Conservation (phyloP, 164 flowering plant genomes). For the Tetrastigma voinierianum region DNA sequence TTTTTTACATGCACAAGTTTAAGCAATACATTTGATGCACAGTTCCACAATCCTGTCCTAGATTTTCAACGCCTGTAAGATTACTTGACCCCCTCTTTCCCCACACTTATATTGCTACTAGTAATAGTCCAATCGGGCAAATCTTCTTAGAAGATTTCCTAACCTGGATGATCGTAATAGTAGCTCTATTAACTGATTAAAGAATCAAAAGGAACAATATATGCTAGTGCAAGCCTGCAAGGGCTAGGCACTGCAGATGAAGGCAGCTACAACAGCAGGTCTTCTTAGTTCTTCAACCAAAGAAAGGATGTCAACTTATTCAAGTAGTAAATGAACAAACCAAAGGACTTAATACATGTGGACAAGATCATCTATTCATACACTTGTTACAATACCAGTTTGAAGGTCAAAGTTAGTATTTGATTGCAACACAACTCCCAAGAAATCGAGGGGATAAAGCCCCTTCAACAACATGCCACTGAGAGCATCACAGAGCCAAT, state of each 20-base stretch:
- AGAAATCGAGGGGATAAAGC: no score
- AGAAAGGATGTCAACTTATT: background rate
- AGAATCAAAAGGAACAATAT: background rate
- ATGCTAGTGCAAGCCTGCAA: background rate
- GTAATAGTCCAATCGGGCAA: background rate
- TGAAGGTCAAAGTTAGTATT: no score
- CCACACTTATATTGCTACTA: background rate
- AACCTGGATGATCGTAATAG: background rate
- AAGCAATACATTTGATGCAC: background rate
- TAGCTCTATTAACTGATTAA: background rate
- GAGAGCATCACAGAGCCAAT: no score
- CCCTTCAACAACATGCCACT: no score
- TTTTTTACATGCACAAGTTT: background rate
- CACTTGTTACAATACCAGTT: no score
- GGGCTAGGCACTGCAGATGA: background rate
- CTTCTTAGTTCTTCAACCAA: background rate
- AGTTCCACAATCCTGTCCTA: background rate
- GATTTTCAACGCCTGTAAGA: background rate
- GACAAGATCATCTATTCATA: no score
- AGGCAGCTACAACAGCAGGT: background rate
- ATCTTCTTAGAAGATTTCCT: background rate
- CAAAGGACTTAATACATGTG: background rate
- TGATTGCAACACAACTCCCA: no score
- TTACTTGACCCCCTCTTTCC: background rate
- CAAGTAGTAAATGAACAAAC: background rate